These are phyloP conservation scores for Zymoseptoria brevis DNA, from an alignment of 2,329 filamentous ascomycete genomes.

Conservation along the genomic window DNA sequence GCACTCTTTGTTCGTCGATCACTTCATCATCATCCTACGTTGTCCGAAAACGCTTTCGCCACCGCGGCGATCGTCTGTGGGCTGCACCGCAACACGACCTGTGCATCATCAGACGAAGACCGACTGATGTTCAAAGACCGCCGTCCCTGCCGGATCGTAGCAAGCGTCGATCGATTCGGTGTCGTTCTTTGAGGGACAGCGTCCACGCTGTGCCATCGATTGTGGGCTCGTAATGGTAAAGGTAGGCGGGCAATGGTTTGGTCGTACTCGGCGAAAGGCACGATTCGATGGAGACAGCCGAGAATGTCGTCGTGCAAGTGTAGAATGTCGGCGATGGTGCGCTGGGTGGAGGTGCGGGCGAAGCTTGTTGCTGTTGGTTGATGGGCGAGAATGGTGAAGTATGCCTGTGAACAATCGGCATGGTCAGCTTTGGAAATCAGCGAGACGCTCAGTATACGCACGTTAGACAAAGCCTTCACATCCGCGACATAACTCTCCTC, in stretches of 20 bases:
- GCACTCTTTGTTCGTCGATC: constrained; percentile 34
- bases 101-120: constrained; percentile 30
- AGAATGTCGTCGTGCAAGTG: constrained; percentile 78
- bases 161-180: constrained; percentile 19
- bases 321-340: constrained; percentile 57
- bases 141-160: constrained; percentile 30
- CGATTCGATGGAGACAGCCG: constrained; percentile 59
- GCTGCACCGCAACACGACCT: constrained; percentile 38
- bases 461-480: constrained; percentile 77
- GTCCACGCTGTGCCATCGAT: constrained; percentile 43
- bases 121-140: constrained; percentile 41
- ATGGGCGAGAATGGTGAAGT: constrained; percentile 35
- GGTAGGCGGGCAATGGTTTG: constrained; percentile 20
- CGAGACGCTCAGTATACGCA: constrained; percentile 36
- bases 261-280: constrained; percentile 56
- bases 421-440: not conserved
- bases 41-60: constrained; percentile 45
- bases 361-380: constrained; percentile 20
- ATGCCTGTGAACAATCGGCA: constrained; percentile 25
- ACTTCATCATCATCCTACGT: constrained; percentile 33
- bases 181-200: constrained; percentile 32
- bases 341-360: constrained; percentile 24
- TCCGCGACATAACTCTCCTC: constrained; percentile 87
- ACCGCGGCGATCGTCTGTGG: constrained; percentile 48
- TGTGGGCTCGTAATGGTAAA: constrained; percentile 33